These are phyloP conservation scores for Lachancea thermotolerans DNA, from an alignment of 805 yeast genomes.

Conservation along the genomic window DNA sequence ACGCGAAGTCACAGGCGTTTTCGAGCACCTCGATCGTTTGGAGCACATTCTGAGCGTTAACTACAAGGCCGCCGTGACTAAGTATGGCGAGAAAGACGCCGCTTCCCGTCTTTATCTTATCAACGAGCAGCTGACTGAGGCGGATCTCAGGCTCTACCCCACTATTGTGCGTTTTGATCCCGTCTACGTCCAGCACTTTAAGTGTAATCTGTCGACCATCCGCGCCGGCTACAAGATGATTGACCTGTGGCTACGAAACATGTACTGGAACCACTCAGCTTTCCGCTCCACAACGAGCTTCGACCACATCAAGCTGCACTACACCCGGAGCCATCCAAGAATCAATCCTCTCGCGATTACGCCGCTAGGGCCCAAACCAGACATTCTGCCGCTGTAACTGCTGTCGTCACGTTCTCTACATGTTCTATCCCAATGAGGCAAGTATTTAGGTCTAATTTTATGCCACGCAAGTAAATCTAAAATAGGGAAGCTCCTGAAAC, in stretches of 20 bases:
- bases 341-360: slow-evolving; percentile 82
- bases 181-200: slow-evolving; percentile 92
- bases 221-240: slow-evolving; percentile 71
- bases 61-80: slow-evolving; percentile 27
- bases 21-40: slow-evolving; percentile 60
- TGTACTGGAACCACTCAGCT: slow-evolving; percentile 74
- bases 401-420: too few relatives aligned
- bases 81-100: slow-evolving; percentile 16
- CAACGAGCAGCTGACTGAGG: slow-evolving; percentile 74
- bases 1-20: slow-evolving; percentile 53
- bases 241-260: slow-evolving; percentile 71
- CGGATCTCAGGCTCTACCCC: slow-evolving; percentile 80
- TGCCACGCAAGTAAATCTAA: not conserved
- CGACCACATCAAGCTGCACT: slow-evolving; percentile 86
- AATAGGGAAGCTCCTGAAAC: too few relatives aligned
- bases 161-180: slow-evolving; percentile 89
- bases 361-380: slow-evolving; percentile 82
- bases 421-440: too few relatives aligned
- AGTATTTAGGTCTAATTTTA: too few relatives aligned
- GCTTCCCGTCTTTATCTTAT: slow-evolving; percentile 39
- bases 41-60: slow-evolving; percentile 51
- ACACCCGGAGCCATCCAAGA: slow-evolving; percentile 74
- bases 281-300: slow-evolving; percentile 77
- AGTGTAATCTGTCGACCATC: slow-evolving; percentile 79
- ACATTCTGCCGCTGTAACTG: slow-evolving; percentile 45